Evolutionary conservation across 225 moss, liverwort and hornwort genomes (phyloP).

Genomic region (Antitrichia curtipendula): DNA sequence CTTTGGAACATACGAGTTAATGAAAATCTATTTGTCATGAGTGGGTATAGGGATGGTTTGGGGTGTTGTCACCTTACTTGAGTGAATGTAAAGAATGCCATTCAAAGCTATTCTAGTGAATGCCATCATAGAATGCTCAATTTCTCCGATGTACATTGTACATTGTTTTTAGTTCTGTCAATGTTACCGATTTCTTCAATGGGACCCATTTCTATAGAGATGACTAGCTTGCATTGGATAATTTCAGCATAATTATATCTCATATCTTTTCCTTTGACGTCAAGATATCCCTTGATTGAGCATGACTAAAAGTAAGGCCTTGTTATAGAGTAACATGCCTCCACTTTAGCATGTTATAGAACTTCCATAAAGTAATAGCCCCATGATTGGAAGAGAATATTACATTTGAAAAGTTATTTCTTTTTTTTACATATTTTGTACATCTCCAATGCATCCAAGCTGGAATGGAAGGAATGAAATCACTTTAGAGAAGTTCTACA

Average conservation of each 20-base stretch:
- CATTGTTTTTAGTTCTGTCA: background rate
- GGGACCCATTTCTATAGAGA: background rate
- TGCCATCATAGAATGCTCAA: background rate
- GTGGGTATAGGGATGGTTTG: too few species aligned
- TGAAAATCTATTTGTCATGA: too few species aligned
- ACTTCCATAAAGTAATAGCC: too few species aligned
- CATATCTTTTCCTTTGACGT: too few species aligned
- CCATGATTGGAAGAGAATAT: too few species aligned
- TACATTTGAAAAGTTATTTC: too few species aligned
- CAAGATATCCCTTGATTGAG: background rate
- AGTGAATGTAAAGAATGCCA: background rate
- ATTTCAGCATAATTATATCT: background rate
- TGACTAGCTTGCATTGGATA: background rate
- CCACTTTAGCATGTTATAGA: too few species aligned
- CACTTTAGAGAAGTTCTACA: too few species aligned
- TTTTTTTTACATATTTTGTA: too few species aligned
- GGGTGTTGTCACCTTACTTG: background rate
- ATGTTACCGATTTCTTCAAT: background rate
- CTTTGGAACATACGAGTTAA: too few species aligned
- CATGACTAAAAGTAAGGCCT: background rate
- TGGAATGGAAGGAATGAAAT: too few species aligned
- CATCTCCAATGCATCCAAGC: too few species aligned
- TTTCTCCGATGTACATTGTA: background rate
- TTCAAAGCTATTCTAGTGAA: background rate
- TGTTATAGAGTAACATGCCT: background rate